Evolutionary conservation across 192 early-diverging fungal species (phyloP).

Genomic region (Coemansia sp.): DNA sequence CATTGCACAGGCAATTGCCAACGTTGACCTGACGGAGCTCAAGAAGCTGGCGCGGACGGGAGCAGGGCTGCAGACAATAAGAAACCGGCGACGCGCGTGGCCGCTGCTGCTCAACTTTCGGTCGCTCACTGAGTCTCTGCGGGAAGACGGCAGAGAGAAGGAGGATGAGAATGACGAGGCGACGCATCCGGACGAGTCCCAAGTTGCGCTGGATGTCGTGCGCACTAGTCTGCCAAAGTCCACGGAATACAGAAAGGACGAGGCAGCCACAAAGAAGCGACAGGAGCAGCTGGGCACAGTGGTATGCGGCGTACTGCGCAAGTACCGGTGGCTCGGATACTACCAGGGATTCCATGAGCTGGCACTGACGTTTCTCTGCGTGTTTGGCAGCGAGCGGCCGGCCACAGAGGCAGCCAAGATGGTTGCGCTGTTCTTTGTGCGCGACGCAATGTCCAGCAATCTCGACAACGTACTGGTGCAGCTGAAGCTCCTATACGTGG

Average conservation of each 20-base stretch:
- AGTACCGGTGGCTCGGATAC: conserved; percentile 65
- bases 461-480: conserved; percentile 44
- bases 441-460: conserved; percentile 47
- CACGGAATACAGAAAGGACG: conserved; percentile 25
- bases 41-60: conserved; percentile 41
- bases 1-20: conserved; percentile 41
- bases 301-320: conserved; percentile 55
- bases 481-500: conserved; percentile 34
- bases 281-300: conserved; percentile 56
- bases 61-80: conserved; percentile 32
- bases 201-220: conserved; percentile 42
- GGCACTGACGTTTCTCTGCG: conserved; percentile 52
- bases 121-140: conserved; percentile 22
- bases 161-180: neutral
- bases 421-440: conserved; percentile 58
- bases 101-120: conserved; percentile 50
- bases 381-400: conserved; percentile 58
- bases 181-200: conserved; percentile 41
- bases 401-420: conserved; percentile 58
- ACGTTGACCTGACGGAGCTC: conserved; percentile 40
- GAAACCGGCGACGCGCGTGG: conserved; percentile 46
- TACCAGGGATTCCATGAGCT: conserved; percentile 67
- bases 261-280: conserved; percentile 40
- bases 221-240: conserved; percentile 34
- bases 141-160: neutral